These are phyloP conservation scores for Arthrinium phaeospermum DNA, from an alignment of 2,329 filamentous ascomycete genomes.

Conservation along the genomic window DNA sequence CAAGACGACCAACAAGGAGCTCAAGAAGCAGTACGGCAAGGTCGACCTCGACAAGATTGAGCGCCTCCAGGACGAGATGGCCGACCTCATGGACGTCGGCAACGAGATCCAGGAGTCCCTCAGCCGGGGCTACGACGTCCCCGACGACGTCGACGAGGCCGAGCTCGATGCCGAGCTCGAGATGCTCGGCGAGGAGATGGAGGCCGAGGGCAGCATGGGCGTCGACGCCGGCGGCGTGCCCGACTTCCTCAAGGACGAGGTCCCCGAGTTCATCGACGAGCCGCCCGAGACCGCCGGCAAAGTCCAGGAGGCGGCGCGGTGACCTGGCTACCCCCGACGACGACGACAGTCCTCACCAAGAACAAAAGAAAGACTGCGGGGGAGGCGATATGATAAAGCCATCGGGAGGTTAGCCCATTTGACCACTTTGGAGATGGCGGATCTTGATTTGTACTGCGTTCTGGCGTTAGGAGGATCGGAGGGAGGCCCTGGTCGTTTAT, in stretches of 20 bases:
- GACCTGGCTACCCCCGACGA: slow-evolving; percentile 5
- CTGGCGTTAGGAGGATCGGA: slow-evolving; percentile 4
- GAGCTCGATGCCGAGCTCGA: slow-evolving; percentile 97
- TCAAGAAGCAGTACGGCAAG: slow-evolving; percentile 94
- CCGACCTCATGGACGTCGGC: slow-evolving; percentile 93
- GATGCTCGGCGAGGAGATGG: slow-evolving; percentile 91
- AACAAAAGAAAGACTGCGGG: neutral
- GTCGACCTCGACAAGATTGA: slow-evolving; percentile 98
- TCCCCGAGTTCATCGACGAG: slow-evolving; percentile 92
- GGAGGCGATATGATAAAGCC: neutral
- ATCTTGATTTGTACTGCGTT: slow-evolving; percentile 9
- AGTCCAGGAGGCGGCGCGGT: slow-evolving; percentile 80
- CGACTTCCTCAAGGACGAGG: slow-evolving; percentile 88
- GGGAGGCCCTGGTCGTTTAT: neutral
- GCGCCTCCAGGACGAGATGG: slow-evolving; percentile 98
- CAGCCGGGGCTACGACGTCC: slow-evolving; percentile 88
- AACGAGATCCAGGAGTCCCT: slow-evolving; percentile 99
- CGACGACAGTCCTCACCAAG: neutral
- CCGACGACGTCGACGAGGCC: slow-evolving; percentile 95
- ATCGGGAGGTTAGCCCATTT: neutral
- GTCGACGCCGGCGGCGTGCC: slow-evolving; percentile 66
- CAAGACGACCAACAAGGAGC: slow-evolving; percentile 93
- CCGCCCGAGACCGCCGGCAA: slow-evolving; percentile 75
- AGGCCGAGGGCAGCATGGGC: slow-evolving; percentile 75
- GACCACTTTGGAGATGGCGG: neutral